Evolutionary conservation across 1,284 basidiomycete genomes (phyloP).

Genomic region (Pulveroboletus sp.): DNA sequence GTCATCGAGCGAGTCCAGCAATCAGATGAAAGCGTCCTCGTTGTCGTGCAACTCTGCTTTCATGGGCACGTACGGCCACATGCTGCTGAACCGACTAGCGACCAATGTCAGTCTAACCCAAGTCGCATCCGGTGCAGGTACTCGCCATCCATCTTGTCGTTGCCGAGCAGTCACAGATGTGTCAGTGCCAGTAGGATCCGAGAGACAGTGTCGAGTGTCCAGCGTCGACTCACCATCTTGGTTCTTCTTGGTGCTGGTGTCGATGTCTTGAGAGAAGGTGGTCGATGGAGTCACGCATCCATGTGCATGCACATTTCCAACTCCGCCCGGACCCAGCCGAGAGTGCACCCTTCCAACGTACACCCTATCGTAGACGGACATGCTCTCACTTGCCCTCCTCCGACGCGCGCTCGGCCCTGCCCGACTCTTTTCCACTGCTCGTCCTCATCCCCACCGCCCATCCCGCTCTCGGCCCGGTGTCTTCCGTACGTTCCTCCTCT

Average conservation of each 20-base stretch:
- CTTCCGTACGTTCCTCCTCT: slow-evolving; percentile 23
- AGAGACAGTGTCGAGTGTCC: slow-evolving; percentile 13
- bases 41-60: slow-evolving; percentile 28
- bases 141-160: slow-evolving; percentile 31
- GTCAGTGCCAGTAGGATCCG: slow-evolving; percentile 23
- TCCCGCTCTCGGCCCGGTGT: slow-evolving; percentile 1
- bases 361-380: too few relatives aligned
- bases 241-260: slow-evolving; percentile 13
- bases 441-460: neutral
- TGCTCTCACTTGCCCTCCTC: slow-evolving; percentile 11
- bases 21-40: slow-evolving; percentile 24
- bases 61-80: slow-evolving; percentile 1
- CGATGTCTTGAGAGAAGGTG: slow-evolving; percentile 21
- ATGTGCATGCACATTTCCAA: slow-evolving; percentile 2
- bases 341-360: neutral
- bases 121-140: slow-evolving; percentile 20
- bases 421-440: slow-evolving; percentile 12
- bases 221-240: slow-evolving; percentile 32
- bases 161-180: slow-evolving; percentile 15
- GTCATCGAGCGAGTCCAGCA: slow-evolving; percentile 35
- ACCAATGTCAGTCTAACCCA: neutral
- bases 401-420: slow-evolving; percentile 9
- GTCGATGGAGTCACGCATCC: neutral
- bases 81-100: slow-evolving; percentile 31
- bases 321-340: slow-evolving; percentile 31